Percentiles rank a stretch among this genome's conserved stretches.
Conservation (phyloP, 2,329 filamentous ascomycete genomes). For the Penicillium sp. region DNA sequence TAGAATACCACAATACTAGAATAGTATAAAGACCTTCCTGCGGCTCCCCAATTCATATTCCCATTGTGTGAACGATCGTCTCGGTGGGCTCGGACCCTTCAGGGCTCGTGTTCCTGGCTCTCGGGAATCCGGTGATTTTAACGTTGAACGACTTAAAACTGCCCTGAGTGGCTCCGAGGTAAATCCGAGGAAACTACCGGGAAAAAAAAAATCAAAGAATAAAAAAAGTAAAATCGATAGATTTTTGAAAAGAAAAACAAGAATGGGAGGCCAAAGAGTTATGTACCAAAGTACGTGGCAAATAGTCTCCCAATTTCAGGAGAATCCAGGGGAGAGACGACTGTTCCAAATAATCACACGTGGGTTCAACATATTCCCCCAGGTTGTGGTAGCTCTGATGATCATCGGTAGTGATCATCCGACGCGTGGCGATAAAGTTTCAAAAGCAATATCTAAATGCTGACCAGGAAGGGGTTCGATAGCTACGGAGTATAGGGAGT, state of each 20-base stretch:
- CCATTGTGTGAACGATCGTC: constrained; percentile 11
- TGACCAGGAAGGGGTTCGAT: neutral
- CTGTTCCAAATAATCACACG: neutral
- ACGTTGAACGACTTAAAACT: neutral
- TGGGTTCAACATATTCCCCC: neutral
- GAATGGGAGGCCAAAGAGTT: neutral
- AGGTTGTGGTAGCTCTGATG: neutral
- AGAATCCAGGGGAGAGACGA: neutral
- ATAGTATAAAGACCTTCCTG: neutral
- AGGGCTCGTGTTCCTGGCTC: constrained; percentile 15
- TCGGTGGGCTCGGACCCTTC: constrained; percentile 11
- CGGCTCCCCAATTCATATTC: neutral
- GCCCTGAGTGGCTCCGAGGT: neutral
- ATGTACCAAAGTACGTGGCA: constrained; percentile 2
- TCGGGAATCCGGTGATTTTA: constrained; percentile 3
- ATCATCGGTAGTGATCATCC: constrained; percentile 8
- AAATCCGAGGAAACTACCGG: neutral
- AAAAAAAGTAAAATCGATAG: neutral
- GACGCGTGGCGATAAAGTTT: constrained; percentile 14
- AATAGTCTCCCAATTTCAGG: neutral
- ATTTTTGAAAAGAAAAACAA: neutral
- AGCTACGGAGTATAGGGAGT: neutral
- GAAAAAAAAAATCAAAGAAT: neutral
- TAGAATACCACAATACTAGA: neutral
- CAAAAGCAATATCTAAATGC: neutral